Conservation (phyloP, 2,329 filamentous ascomycete species). For the Trichoderma sp. region DNA sequence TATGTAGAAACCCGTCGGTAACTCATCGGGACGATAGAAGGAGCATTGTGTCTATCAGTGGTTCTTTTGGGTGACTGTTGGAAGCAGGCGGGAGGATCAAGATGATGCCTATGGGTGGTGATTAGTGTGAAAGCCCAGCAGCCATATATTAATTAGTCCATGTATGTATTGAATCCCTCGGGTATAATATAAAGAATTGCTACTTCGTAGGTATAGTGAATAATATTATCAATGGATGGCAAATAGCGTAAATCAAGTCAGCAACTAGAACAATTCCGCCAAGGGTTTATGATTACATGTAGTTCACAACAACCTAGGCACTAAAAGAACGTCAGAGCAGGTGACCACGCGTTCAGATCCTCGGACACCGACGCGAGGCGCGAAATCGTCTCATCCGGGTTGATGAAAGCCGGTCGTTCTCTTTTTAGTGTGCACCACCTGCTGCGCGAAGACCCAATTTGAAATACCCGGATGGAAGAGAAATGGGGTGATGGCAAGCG, state of each 20-base stretch:
- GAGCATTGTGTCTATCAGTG: neutral
- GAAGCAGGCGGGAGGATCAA: neutral
- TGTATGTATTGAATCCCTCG: no score
- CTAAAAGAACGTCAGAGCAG: neutral
- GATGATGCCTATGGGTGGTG: neutral
- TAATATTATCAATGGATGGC: no score
- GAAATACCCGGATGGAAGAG: neutral
- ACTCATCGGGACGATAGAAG: neutral
- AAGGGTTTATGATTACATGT: neutral
- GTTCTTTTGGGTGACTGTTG: neutral
- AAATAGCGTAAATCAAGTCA: neutral
- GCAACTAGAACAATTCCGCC: neutral
- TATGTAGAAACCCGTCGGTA: neutral
- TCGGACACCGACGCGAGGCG: conserved; percentile 14
- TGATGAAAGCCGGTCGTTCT: neutral
- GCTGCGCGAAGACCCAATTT: neutral
- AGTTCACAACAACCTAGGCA: neutral
- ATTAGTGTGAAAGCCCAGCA: neutral
- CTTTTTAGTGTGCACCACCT: neutral
- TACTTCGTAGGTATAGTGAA: no score
- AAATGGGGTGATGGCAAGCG: neutral
- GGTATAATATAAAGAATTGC: no score
- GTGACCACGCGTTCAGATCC: conserved; percentile 15
- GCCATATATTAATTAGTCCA: neutral
- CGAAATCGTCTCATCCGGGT: neutral